Conservation (phyloP, 495 filamentous ascomycete species). For the Xylaria grammica region DNA sequence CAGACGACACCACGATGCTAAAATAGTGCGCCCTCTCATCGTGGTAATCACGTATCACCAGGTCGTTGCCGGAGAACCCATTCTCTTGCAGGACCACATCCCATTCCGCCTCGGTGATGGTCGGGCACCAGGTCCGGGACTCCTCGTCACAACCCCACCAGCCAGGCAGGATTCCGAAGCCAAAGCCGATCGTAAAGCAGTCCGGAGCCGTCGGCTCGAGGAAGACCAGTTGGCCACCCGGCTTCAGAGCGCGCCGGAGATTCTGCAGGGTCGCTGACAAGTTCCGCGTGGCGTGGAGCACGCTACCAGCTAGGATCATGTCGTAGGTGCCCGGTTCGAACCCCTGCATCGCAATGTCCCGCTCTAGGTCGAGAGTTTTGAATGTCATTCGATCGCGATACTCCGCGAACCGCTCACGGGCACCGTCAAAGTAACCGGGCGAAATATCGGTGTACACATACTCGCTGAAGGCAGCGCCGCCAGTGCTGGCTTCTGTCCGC, state of each 20-base stretch:
- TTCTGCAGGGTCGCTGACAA: background rate
- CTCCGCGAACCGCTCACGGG: background rate
- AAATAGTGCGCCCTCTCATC: too few relatives aligned
- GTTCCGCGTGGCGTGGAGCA: background rate
- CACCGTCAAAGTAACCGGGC: background rate
- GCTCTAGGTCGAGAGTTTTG: background rate
- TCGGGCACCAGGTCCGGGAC: background rate
- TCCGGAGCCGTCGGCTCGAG: background rate
- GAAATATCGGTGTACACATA: background rate
- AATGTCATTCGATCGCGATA: background rate
- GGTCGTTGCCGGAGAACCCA: too few relatives aligned
- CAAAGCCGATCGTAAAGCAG: background rate
- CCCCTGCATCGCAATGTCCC: background rate
- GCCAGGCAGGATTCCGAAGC: background rate
- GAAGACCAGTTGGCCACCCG: background rate
- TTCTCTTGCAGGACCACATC: background rate
- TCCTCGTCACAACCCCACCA: background rate
- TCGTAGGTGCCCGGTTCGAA: background rate
- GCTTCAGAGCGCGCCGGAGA: background rate
- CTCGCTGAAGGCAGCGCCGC: background rate
- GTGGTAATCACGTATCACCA: too few relatives aligned
- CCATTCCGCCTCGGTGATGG: background rate
- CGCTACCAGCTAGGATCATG: background rate
- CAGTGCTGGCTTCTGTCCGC: background rate
- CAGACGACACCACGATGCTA: too few relatives aligned